These are phyloP conservation scores for Theileria equi DNA, from an alignment of 169 alveolate genomes.

Conservation along the genomic window DNA sequence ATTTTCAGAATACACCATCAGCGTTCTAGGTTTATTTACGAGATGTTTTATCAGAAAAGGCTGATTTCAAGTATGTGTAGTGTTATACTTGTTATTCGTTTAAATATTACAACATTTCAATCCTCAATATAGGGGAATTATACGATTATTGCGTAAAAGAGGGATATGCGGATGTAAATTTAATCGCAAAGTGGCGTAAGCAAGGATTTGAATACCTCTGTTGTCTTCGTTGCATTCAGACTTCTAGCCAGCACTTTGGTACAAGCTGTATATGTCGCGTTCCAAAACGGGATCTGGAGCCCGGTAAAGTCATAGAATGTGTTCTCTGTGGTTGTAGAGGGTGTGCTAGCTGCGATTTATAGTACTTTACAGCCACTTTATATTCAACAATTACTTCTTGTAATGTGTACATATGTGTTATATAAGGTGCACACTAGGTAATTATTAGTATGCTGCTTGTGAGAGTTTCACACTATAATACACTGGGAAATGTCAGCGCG, in stretches of 20 bases:
- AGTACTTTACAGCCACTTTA: not conserved
- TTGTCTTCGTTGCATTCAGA: conserved; percentile 92
- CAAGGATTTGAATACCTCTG: conserved; percentile 97
- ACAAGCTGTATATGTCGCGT: conserved; percentile 98
- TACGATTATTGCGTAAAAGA: conserved; percentile 95
- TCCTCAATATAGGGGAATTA: conserved; percentile 80
- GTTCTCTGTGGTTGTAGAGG: conserved; percentile 98
- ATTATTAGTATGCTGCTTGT: too few species aligned
- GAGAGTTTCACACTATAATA: too few species aligned
- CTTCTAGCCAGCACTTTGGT: conserved; percentile 89
- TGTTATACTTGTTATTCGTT: not conserved
- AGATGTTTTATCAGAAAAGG: conserved; percentile 88
- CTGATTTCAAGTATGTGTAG: conserved; percentile 84
- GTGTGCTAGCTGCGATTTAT: conserved; percentile 88
- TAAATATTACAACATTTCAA: not conserved
- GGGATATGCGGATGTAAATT: conserved; percentile 93
- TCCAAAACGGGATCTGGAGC: conserved; percentile 92
- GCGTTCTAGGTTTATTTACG: conserved; percentile 92
- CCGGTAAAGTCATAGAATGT: conserved; percentile 89
- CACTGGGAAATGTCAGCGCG: too few species aligned
- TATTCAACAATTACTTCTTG: too few species aligned
- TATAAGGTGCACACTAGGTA: too few species aligned
- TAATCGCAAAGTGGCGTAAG: conserved; percentile 98
- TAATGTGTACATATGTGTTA: too few species aligned
- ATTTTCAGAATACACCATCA: conserved; percentile 94